Evolutionary conservation across 495 filamentous ascomycete species (phyloP).

Genomic region (Pyrenopolyporus hunteri): DNA sequence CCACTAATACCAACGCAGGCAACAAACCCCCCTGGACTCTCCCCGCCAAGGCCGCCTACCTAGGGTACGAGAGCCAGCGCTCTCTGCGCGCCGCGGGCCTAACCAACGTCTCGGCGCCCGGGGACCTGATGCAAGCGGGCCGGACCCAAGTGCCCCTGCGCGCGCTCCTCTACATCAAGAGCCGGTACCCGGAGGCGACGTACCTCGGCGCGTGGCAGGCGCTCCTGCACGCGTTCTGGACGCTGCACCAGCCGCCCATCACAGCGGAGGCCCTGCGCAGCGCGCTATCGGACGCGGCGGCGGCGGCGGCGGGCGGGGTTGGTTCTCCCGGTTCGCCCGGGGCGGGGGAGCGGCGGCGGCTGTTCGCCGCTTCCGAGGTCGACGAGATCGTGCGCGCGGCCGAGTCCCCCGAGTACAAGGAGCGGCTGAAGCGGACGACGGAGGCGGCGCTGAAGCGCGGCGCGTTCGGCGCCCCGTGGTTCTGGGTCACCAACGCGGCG

Average conservation of each 20-base stretch:
- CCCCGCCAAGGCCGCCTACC: constrained; percentile 67
- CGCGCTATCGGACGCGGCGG: constrained; percentile 36
- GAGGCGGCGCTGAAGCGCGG: constrained; percentile 64
- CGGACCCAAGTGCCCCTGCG: constrained; percentile 62
- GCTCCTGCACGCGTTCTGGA: constrained; percentile 51
- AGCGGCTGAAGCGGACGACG: constrained; percentile 62
- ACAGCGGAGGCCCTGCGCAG: constrained; percentile 34
- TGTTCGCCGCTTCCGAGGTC: constrained; percentile 48
- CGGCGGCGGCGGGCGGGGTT: not conserved
- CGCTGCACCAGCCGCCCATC: constrained; percentile 39
- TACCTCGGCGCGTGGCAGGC: constrained; percentile 42
- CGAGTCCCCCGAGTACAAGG: constrained; percentile 60
- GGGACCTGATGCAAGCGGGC: constrained; percentile 46
- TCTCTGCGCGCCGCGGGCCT: constrained; percentile 61
- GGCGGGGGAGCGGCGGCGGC: constrained; percentile 26
- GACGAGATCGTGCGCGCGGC: constrained; percentile 59
- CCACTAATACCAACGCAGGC: constrained; percentile 52
- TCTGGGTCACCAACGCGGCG: constrained; percentile 67
- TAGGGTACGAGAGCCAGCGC: constrained; percentile 59
- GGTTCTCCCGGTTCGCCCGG: constrained; percentile 13
- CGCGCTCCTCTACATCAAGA: constrained; percentile 68
- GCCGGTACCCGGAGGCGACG: constrained; percentile 43
- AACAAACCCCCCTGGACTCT: constrained; percentile 78
- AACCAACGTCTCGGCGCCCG: constrained; percentile 47
- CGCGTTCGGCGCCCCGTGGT: constrained; percentile 78